Evolutionary conservation across 2,329 filamentous ascomycete genomes (phyloP).

Genomic region (Pseudogymnoascus sp.): DNA sequence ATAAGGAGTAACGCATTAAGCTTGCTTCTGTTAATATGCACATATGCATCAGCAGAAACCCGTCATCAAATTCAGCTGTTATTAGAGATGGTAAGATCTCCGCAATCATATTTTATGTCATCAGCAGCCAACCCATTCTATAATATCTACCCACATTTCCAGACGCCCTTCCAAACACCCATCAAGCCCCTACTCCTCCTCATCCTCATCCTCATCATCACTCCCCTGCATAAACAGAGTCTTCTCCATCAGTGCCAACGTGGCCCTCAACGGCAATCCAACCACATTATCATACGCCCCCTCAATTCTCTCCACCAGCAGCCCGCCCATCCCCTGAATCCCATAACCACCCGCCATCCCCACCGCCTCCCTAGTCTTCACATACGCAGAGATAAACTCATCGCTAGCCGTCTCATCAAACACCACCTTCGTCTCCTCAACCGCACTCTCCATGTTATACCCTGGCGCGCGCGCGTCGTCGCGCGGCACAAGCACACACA

Average conservation of each 20-base stretch:
- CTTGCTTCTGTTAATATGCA: background rate
- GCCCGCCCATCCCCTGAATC: constrained; percentile 78
- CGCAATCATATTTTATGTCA: background rate
- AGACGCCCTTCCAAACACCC: background rate
- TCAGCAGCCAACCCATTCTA: background rate
- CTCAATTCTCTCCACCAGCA: constrained; percentile 83
- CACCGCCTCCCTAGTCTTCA: constrained; percentile 79
- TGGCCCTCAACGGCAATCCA: constrained; percentile 74
- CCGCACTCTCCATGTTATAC: constrained; percentile 71
- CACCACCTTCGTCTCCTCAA: constrained; percentile 86
- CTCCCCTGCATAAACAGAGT: constrained; percentile 71
- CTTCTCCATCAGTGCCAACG: constrained; percentile 77
- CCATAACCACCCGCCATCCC: constrained; percentile 97
- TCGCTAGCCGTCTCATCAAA: constrained; percentile 73
- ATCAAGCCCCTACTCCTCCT: constrained; percentile 7
- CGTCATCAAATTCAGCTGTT: background rate
- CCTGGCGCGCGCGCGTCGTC: constrained; percentile 76
- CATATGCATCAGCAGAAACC: background rate
- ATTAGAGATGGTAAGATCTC: background rate
- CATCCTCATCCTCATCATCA: constrained; percentile 40
- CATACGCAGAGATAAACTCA: constrained; percentile 71
- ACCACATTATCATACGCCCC: constrained; percentile 92
- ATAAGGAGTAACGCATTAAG: background rate
- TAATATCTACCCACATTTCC: background rate
- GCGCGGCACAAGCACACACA: constrained; percentile 76